Conservation (phyloP, 1,139 yeast species). For the Saccharomyces hybrid region DNA sequence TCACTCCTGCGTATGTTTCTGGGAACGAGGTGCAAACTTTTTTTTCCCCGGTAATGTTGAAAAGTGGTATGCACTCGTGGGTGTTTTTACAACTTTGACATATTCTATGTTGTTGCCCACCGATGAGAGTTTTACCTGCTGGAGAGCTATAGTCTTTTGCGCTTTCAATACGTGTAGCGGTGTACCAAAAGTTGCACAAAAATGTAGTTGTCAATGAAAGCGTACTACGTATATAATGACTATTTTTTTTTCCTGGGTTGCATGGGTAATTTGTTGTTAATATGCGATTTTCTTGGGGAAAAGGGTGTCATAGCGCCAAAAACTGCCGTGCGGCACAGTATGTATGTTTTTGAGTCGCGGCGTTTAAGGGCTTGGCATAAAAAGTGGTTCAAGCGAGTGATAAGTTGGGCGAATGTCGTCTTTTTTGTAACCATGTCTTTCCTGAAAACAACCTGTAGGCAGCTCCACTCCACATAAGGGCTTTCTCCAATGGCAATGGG, state of each 20-base stretch:
- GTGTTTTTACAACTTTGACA: not conserved
- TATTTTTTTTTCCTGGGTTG: not conserved
- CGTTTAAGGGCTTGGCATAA: not conserved
- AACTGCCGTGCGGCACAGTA: not conserved
- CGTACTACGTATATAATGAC: too few relatives aligned
- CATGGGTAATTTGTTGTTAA: not conserved
- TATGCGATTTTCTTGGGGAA: not conserved
- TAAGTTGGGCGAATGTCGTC: not conserved
- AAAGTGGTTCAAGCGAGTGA: not conserved
- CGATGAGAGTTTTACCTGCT: not conserved
- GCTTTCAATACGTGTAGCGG: not conserved
- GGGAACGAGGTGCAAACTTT: not conserved
- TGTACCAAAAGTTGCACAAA: not conserved
- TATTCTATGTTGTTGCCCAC: not conserved
- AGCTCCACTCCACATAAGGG: not conserved
- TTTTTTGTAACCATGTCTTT: not conserved
- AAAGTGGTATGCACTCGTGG: not conserved
- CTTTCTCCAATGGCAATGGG: not conserved
- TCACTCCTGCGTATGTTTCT: slow-evolving; percentile 1
- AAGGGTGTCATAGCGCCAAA: not conserved
- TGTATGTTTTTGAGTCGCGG: not conserved
- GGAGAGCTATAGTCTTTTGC: too few relatives aligned
- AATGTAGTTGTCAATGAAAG: not conserved
- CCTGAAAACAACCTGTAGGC: not conserved
- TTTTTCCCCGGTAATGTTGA: not conserved